Evolutionary conservation across 768 basidiomycete species (phyloP), one percentile per base, ranked within the genome.

Genomic region (Ramaria rubella): DNA sequence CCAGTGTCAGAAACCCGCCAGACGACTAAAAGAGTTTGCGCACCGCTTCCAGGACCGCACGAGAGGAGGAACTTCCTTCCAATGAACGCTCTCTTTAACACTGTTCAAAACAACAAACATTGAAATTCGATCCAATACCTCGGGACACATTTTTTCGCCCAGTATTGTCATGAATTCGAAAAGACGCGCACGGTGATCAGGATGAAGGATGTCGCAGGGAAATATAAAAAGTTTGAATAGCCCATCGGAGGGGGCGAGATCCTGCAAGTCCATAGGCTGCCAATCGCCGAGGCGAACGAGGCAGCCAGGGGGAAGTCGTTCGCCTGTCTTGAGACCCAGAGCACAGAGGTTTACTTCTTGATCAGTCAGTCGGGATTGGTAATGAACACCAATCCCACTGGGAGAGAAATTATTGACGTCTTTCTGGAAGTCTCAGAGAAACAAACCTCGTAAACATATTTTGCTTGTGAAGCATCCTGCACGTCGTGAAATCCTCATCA

Each of bases 331-430:
- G 53, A 62, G 15, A 21, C n/a, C n/a, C n/a, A n/a, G n/a, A 11
- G 36, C 36, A n/a, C 11, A n/a, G n/a, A 11, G 11, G n/a, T 38
- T 38, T 38, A 11, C n/a, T 11, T 38, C 36, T 11, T 11, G 36
- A n/a, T 38, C 36, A 11, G 36, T 38, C 11, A 38, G 36, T n/a
- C 36, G 36, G n/a, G 36, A 38, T n/a, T 38, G 36, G 38, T 61
- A 61, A 7, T 38, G 29, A n/a, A 62, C 46, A n/a, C 58, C 61
- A 30, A 61, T 48, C 1, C 62, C 58, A 26, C 62, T 63, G n/a
- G 36, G 36, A 11, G 11, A 38, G 36, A n/a, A 38, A 38, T n/a
- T 38, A 38, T 38, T 38, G 11, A 11, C n/a, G 11, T 38, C 36
- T 38, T 11, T 38, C 36, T 38, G 11, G 11, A n/a, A 11, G 36